Percentiles rank a stretch among this genome's conserved stretches.
Evolutionary conservation across 768 basidiomycete genomes (phyloP).

Genomic region (Lactarius pseudohatsudake): DNA sequence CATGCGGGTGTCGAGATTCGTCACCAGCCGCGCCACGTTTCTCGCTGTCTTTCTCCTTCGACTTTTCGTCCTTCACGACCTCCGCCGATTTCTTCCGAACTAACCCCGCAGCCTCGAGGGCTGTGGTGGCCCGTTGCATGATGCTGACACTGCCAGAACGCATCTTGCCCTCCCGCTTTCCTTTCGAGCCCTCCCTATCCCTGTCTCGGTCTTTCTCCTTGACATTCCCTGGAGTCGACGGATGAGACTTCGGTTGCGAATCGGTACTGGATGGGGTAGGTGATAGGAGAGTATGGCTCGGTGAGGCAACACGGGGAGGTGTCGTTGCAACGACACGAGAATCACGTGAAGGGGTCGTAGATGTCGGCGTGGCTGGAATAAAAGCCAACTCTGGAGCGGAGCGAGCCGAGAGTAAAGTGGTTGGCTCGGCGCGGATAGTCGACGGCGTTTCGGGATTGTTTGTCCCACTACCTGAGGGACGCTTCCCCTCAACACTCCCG

Average conservation of each 20-base stretch:
- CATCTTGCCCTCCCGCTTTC: conserved; percentile 55
- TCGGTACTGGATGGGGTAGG: conserved; percentile 57
- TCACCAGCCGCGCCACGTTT: conserved; percentile 47
- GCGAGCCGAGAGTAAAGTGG: conserved; percentile 37
- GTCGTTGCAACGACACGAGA: conserved; percentile 48
- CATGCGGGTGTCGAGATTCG: conserved; percentile 65
- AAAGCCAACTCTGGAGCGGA: conserved; percentile 65
- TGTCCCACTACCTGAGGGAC: conserved; percentile 14
- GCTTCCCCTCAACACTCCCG: conserved; percentile 28
- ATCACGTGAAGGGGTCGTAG: conserved; percentile 37
- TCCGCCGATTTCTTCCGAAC: conserved; percentile 83
- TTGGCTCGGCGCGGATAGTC: conserved; percentile 24
- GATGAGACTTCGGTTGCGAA: conserved; percentile 56
- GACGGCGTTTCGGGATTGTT: conserved; percentile 21
- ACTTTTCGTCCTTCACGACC: conserved; percentile 62
- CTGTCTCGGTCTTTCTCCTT: conserved; percentile 61
- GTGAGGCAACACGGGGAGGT: conserved; percentile 47
- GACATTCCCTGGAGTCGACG: conserved; percentile 65
- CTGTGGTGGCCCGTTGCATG: conserved; percentile 93
- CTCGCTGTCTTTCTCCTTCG: conserved; percentile 42
- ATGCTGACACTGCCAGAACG: conserved; percentile 92
- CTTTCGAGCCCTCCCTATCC: conserved; percentile 42
- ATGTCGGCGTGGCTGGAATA: conserved; percentile 76
- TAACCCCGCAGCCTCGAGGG: conserved; percentile 80
- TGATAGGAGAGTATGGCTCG: conserved; percentile 43